Base-by-base conservation (phyloP, 345 rosid genomes). In the Firmiana major region DNA sequence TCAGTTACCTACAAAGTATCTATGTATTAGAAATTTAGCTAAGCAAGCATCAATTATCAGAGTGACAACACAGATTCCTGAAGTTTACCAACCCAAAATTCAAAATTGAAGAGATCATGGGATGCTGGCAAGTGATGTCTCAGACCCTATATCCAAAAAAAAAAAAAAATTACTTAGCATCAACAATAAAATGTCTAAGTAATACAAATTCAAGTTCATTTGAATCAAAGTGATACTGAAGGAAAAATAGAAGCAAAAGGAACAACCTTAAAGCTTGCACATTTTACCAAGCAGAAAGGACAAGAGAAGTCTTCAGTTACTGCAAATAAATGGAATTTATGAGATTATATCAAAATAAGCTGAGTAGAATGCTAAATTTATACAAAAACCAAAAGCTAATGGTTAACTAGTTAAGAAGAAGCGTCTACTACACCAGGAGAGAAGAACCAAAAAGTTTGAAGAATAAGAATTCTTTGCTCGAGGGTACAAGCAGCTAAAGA, bases 41-140 rank as follows among this genome's bases (percentile, higher is more conserved):
- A 69, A 76, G 64, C 28, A 83, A 70, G 43, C 66, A 70, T 26
- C 59, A 80, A 82, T 76, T 57, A 77, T 64, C 60, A 77, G 11
- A 75, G 76, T 31, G 21, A 43, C 24, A 79, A 54, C 24, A 67
- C 57, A 75, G 88, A 87, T 79, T 79, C 86, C 83, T 72, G 86
- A 92, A 83, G 91, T 88, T 90, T 87, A 94, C 99, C 83, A 91
- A 97, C 99, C 99, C 98, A 92, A 87, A 94, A 97, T 87, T 97
- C 98, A 85, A 91, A 97, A 84, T 88, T 80, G 89, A 94, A 92
- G 79, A 94, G 91, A 88, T 94, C 98, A 74, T 97, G 99, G 62
- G 91, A 88, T 65, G 98, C 87, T 34, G 90, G 87, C 86, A 97
- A 85, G 84, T 97, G 99, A 80, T 75, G 81, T 85, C 91, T 88